These are phyloP conservation scores for Trichophyton benhamiae DNA, from an alignment of 2,329 filamentous ascomycete genomes.

Conservation along the genomic window DNA sequence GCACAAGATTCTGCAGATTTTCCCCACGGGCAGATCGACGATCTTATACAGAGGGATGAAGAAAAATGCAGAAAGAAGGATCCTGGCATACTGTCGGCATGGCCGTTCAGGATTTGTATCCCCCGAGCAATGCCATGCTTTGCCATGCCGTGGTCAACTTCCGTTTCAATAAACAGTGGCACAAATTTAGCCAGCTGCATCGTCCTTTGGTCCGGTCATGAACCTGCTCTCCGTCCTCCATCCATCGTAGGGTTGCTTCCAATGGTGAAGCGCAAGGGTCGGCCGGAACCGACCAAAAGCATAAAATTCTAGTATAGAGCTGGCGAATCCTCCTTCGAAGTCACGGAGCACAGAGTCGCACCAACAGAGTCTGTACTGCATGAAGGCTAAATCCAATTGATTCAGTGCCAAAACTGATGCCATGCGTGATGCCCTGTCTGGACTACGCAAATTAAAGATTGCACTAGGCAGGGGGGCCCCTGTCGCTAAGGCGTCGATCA, in stretches of 20 bases:
- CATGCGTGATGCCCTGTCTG: neutral
- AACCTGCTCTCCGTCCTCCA: neutral
- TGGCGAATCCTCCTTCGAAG: neutral
- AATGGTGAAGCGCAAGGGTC: neutral
- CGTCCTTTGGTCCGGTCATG: neutral
- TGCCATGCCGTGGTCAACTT: slow-evolving; percentile 1
- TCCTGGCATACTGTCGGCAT: neutral
- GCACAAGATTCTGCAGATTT: neutral
- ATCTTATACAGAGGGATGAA: neutral
- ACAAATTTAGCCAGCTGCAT: neutral
- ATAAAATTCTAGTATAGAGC: neutral
- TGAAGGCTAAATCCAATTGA: neutral
- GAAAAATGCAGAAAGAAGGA: neutral
- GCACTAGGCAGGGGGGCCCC: neutral
- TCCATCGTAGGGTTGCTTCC: neutral
- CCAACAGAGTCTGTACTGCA: neutral
- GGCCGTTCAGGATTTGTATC: neutral
- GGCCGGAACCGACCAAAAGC: neutral
- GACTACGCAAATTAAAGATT: neutral
- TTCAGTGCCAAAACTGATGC: neutral
- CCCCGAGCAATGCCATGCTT: neutral
- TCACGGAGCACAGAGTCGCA: neutral
- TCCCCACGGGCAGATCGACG: neutral
- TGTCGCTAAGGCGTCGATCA: neutral
- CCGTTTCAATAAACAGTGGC: neutral